Evolutionary conservation across 164 flowering plant species (phyloP), one percentile per base, ranked within the genome.

Genomic region (Macadamia integrifolia): DNA sequence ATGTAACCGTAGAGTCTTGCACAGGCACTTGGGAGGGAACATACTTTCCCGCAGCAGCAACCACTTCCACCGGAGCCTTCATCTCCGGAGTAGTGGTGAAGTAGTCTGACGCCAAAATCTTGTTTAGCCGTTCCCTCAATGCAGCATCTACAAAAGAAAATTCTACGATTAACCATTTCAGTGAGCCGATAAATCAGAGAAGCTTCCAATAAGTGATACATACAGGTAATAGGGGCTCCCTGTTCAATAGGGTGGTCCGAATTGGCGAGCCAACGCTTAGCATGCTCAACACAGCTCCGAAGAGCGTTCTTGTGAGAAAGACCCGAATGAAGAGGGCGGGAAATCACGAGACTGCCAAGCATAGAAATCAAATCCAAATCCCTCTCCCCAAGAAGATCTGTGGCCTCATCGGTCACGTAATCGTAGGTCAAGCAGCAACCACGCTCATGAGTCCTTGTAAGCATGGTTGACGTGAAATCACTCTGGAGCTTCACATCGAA

Each of bases 381-480:
- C 40, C 72, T 65, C 81, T 92, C 98, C 0, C 77, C 81, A n/a
- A 95, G 85, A 62, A 87, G 81, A 81, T 88, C 96, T 8, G 88
- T 82, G 7, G 87, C 98, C 61, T 95, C 99, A 61, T 95, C 99
- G 0, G 98, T 89, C 5, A 95, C 97, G 46, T 84, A 86, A 73
- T 95, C 99, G 58, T 92, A 95, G 55, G 92, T 89, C 79, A 95
- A 80, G 74, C 99, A 95, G 69, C 97, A 92, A 0, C 85, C 86
- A 14, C 99, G 68, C 82, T 92, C 99, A 65, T 86, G 96, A 1
- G 87, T 85, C 77, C 88, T 77, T 0, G 93, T 89, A 65, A 90
- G 74, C 94, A 89, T 84, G 23, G 83, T 89, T 14, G 88, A 78
- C 6, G 86, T 77, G 77, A 80, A 93, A 60, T 91, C 98, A 46